phyloP scores from a whole-genome alignment of 306 rosid species.

The Cicer arietinum region DNA sequence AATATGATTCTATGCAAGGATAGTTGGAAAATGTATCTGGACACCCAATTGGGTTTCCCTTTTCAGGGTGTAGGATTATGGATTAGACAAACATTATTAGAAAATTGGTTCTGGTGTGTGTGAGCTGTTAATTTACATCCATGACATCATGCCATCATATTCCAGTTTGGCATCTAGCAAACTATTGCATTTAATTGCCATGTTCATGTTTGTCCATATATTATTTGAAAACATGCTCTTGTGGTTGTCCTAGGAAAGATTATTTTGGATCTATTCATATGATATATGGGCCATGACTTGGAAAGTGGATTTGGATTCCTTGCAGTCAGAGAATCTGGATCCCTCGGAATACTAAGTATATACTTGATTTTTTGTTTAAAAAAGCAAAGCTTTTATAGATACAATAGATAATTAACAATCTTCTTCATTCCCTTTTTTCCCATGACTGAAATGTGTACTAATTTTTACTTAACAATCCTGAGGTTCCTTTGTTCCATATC shows the following conservation, averaged over 20 bases:
- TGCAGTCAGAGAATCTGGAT: neutral
- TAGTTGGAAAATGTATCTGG: slow-evolving; percentile 16
- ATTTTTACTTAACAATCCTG: too few species aligned
- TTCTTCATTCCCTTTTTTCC: slow-evolving; percentile 3
- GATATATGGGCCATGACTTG: slow-evolving; percentile 20
- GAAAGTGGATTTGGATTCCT: too few species aligned
- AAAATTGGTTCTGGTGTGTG: slow-evolving; percentile 11
- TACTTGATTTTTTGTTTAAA: slow-evolving; percentile 1
- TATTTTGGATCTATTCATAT: slow-evolving; percentile 36
- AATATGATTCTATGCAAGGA: neutral
- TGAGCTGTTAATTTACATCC: slow-evolving; percentile 27
- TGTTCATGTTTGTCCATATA: slow-evolving; percentile 2
- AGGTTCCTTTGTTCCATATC: too few species aligned
- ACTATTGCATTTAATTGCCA: slow-evolving; percentile 34
- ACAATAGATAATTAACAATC: neutral
- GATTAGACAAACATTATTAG: slow-evolving; percentile 29
- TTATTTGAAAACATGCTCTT: slow-evolving; percentile 27
- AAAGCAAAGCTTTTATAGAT: neutral
- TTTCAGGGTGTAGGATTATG: slow-evolving; percentile 23
- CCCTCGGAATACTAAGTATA: slow-evolving; percentile 2
- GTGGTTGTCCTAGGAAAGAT: slow-evolving; percentile 29
- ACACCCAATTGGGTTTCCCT: slow-evolving; percentile 1
- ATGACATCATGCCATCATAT: slow-evolving; percentile 27
- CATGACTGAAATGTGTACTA: neutral
- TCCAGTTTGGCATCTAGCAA: neutral